Percentiles rank a stretch among this genome's conserved stretches.
phyloP scores from a whole-genome alignment of 345 rosid species.

The Mercurialis annua region DNA sequence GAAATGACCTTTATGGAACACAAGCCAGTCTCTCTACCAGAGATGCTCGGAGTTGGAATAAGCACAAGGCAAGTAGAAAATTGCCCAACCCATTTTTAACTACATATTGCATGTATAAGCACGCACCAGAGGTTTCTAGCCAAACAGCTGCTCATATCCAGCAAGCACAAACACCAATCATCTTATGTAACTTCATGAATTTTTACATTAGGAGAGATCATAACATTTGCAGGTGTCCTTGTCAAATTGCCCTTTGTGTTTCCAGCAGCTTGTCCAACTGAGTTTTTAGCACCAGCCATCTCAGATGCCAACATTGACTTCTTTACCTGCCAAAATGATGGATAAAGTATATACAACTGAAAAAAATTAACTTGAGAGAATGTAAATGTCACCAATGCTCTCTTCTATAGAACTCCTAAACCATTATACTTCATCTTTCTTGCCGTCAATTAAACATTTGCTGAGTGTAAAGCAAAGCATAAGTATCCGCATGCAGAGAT shows the following conservation, averaged over 20 bases:
- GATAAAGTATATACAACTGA: neutral
- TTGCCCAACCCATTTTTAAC: neutral
- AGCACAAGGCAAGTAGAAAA: neutral
- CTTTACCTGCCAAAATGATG: slow-evolving; percentile 52
- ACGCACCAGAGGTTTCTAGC: slow-evolving; percentile 10
- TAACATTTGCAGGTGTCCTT: slow-evolving; percentile 53
- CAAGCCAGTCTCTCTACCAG: neutral
- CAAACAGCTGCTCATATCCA: neutral
- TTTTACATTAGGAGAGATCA: slow-evolving; percentile 57
- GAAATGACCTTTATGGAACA: neutral
- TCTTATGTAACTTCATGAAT: slow-evolving; percentile 27
- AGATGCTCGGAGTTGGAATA: neutral
- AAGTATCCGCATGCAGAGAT: neutral
- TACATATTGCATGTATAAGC: neutral
- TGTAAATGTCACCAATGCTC: neutral
- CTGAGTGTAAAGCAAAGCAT: neutral
- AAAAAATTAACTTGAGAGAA: slow-evolving; percentile 8
- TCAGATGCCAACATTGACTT: slow-evolving; percentile 56
- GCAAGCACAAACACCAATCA: slow-evolving; percentile 10
- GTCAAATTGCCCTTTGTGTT: slow-evolving; percentile 53
- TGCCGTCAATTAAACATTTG: neutral
- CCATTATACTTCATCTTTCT: neutral
- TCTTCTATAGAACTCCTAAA: neutral
- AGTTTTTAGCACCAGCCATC: slow-evolving; percentile 44
- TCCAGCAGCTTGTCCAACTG: slow-evolving; percentile 49